phyloP scores from a whole-genome alignment of 192 early-diverging fungal species.

The Geranomyces michiganensis region DNA sequence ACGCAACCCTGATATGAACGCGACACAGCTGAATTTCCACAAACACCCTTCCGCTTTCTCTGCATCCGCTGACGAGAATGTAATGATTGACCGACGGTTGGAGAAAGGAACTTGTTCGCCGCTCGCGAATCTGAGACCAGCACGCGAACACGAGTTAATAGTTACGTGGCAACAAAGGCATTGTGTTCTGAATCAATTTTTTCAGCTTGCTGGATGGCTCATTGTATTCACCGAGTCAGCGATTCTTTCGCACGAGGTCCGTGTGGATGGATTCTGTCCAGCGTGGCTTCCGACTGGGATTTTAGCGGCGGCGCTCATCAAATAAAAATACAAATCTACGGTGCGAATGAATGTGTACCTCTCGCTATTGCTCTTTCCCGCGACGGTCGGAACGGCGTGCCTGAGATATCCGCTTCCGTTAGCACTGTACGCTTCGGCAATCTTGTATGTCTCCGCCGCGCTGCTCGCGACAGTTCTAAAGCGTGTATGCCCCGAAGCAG shows the following conservation, averaged over 20 bases:
- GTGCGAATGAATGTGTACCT: background rate
- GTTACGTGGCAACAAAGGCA: background rate
- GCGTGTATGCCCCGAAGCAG: background rate
- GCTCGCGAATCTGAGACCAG: background rate
- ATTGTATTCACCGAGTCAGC: background rate
- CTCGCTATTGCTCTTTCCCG: background rate
- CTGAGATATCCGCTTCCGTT: background rate
- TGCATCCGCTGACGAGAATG: background rate
- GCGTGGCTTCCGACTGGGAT: constrained; percentile 21
- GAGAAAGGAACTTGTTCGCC: background rate
- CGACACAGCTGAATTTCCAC: too few species aligned
- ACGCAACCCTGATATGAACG: too few species aligned
- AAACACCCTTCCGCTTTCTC: too few species aligned
- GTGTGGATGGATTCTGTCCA: constrained; percentile 1
- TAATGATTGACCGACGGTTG: background rate
- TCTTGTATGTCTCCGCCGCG: background rate
- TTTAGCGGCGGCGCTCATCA: constrained; percentile 15
- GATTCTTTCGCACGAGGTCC: background rate
- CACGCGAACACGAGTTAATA: background rate
- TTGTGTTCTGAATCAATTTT: background rate
- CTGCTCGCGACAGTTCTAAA: background rate
- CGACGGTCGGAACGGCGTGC: background rate
- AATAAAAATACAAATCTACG: too few species aligned
- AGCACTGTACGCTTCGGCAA: background rate
- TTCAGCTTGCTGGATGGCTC: constrained; percentile 5